A percentile compares a stretch with the other conserved stretches of the same genome.
Evolutionary conservation across 352 stramenopile species (phyloP).

Genomic region (Phytophthora citricola): DNA sequence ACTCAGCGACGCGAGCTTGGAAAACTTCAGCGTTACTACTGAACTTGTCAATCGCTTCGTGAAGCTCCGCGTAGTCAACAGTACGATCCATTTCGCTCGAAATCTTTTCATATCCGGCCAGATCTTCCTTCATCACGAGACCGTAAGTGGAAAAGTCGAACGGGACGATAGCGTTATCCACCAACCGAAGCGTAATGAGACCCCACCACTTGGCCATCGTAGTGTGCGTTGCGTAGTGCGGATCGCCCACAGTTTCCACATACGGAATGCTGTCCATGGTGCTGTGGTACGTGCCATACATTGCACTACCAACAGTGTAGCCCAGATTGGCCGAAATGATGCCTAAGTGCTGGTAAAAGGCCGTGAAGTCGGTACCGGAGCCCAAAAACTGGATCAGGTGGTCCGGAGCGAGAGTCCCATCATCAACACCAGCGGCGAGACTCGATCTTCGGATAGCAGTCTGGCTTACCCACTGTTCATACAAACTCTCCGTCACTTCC

Average conservation of each 20-base stretch:
- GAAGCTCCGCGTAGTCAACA: conserved; percentile 45
- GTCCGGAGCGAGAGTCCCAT: conserved; percentile 50
- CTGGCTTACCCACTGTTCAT: conserved; percentile 51
- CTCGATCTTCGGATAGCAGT: conserved; percentile 24
- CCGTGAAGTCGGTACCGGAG: conserved; percentile 77
- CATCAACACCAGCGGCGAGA: conserved; percentile 11
- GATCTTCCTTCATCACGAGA: conserved; percentile 59
- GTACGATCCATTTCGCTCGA: conserved; percentile 19
- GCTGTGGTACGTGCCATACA: conserved; percentile 86
- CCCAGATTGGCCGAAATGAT: conserved; percentile 69
- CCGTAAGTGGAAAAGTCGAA: conserved; percentile 82
- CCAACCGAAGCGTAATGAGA: conserved; percentile 61
- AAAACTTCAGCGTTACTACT: conserved; percentile 31
- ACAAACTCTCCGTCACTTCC: conserved; percentile 37
- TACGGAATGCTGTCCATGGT: conserved; percentile 88
- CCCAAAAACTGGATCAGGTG: conserved; percentile 68
- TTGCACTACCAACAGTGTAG: conserved; percentile 26
- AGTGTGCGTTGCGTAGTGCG: conserved; percentile 61
- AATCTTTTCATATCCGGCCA: conserved; percentile 40
- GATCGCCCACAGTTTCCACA: conserved; percentile 63
- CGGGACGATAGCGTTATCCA: conserved; percentile 58
- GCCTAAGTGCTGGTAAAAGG: conserved; percentile 88
- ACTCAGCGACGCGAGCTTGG: conserved; percentile 23
- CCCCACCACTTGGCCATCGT: conserved; percentile 68
- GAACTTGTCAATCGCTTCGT: conserved; percentile 55